A percentile compares a stretch with the other conserved stretches of the same genome.
These are phyloP conservation scores for Haplographium delicatum DNA, from an alignment of 495 filamentous ascomycete species.

Conservation along the genomic window DNA sequence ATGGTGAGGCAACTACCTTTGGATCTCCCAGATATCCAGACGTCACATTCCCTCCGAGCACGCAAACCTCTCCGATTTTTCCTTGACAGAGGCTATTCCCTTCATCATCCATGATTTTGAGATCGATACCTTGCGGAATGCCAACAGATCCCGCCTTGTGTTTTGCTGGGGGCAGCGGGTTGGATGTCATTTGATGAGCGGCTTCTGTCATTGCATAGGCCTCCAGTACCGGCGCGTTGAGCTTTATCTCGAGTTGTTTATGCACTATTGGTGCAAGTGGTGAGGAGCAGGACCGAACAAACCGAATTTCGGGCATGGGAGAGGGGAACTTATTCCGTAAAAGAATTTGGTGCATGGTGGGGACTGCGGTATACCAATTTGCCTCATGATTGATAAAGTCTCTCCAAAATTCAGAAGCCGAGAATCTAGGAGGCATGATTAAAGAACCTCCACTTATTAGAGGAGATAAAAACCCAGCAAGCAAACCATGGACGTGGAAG, in stretches of 20 bases:
- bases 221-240: constrained; percentile 72
- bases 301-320: constrained; percentile 64
- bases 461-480: constrained; percentile 69
- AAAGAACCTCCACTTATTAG: constrained; percentile 64
- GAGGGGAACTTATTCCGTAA: constrained; percentile 37
- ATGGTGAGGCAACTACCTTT: constrained; percentile 52
- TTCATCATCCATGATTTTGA: constrained; percentile 62
- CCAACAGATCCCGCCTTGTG: constrained; percentile 73
- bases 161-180: constrained; percentile 67
- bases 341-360: constrained; percentile 80
- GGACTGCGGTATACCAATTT: constrained; percentile 82
- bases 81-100: constrained; percentile 57
- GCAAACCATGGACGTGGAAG: constrained; percentile 79
- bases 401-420: constrained; percentile 69
- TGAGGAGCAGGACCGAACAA: constrained; percentile 79
- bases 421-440: constrained; percentile 66
- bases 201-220: constrained; percentile 89
- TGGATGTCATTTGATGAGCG: constrained; percentile 81
- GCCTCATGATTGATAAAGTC: constrained; percentile 60
- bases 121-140: constrained; percentile 71
- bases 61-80: constrained; percentile 67
- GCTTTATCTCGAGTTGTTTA: constrained; percentile 61
- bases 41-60: constrained; percentile 71
- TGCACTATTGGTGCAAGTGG: constrained; percentile 70
- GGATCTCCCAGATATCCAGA: constrained; percentile 75